phyloP scores from a whole-genome alignment of 805 yeast species.

The Sporopachydermia quercuum region DNA sequence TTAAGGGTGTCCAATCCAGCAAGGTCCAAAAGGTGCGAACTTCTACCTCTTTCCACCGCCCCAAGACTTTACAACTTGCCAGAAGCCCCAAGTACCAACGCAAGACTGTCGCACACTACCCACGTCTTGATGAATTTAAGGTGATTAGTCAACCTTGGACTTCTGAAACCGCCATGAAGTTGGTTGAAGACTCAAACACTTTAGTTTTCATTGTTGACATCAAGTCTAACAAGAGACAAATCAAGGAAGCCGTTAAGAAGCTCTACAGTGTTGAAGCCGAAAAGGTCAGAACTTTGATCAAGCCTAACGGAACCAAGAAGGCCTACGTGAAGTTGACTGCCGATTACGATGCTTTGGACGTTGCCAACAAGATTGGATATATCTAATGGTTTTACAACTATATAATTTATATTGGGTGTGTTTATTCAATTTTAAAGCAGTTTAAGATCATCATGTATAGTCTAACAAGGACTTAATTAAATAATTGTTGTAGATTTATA shows the following conservation, averaged over 20 bases:
- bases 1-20: slow-evolving; percentile 89
- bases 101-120: slow-evolving; percentile 94
- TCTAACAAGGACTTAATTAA: too few species aligned
- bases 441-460: too few species aligned
- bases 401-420: slow-evolving; percentile 1
- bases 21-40: slow-evolving; percentile 91
- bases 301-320: slow-evolving; percentile 99
- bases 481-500: too few species aligned
- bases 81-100: slow-evolving; percentile 91
- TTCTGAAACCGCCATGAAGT: slow-evolving; percentile 99
- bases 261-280: slow-evolving; percentile 91
- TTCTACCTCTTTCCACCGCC: slow-evolving; percentile 87
- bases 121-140: slow-evolving; percentile 93
- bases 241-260: slow-evolving; percentile 96
- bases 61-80: slow-evolving; percentile 90
- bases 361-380: slow-evolving; percentile 99
- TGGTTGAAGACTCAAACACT: slow-evolving; percentile 98
- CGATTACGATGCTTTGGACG: slow-evolving; percentile 98
- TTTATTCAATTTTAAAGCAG: not conserved
- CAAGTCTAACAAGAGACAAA: slow-evolving; percentile 96
- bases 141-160: slow-evolving; percentile 89
- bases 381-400: slow-evolving; percentile 34
- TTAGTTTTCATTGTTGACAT: slow-evolving; percentile 96
- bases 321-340: slow-evolving; percentile 98
- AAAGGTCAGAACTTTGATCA: slow-evolving; percentile 90